These are phyloP conservation scores for Triticum timopheevii DNA, from an alignment of 176 grass and related monocot genomes.

Conservation along the genomic window DNA sequence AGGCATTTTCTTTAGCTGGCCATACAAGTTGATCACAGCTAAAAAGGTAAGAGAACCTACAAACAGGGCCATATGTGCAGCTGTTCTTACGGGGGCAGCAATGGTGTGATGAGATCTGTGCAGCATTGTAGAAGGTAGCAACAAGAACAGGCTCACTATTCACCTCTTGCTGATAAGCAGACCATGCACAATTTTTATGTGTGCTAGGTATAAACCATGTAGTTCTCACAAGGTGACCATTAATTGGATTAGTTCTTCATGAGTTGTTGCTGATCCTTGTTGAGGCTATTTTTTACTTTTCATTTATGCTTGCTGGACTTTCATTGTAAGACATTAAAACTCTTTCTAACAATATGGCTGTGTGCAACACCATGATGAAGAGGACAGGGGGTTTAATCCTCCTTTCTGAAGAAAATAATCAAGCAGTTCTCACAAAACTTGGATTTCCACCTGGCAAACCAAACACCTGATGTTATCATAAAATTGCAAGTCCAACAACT, in stretches of 20 bases:
- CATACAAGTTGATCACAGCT: conserved; percentile 41
- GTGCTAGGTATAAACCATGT: conserved; percentile 14
- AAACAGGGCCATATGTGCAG: conserved; percentile 29
- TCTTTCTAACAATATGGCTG: too few species aligned
- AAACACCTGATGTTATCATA: conserved; percentile 29
- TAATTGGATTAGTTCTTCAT: background rate
- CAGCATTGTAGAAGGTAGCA: conserved; percentile 2
- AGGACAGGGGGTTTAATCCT: background rate
- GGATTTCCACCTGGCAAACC: conserved; percentile 29
- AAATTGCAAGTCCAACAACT: conserved; percentile 37
- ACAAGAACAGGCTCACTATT: background rate
- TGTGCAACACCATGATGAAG: too few species aligned
- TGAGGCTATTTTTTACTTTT: background rate
- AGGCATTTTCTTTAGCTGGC: conserved; percentile 15
- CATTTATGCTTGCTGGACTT: background rate
- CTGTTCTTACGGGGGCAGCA: conserved; percentile 19
- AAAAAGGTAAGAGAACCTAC: conserved; percentile 28
- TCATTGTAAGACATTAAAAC: background rate
- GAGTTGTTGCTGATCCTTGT: background rate
- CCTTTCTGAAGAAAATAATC: background rate
- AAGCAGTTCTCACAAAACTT: conserved; percentile 10
- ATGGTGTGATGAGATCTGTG: conserved; percentile 22
- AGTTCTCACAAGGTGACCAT: background rate
- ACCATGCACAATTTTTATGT: background rate
- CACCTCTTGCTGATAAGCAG: conserved; percentile 10